Evolutionary conservation across 176 grass and related monocot genomes (phyloP).

Genomic region (Chloris gayana): DNA sequence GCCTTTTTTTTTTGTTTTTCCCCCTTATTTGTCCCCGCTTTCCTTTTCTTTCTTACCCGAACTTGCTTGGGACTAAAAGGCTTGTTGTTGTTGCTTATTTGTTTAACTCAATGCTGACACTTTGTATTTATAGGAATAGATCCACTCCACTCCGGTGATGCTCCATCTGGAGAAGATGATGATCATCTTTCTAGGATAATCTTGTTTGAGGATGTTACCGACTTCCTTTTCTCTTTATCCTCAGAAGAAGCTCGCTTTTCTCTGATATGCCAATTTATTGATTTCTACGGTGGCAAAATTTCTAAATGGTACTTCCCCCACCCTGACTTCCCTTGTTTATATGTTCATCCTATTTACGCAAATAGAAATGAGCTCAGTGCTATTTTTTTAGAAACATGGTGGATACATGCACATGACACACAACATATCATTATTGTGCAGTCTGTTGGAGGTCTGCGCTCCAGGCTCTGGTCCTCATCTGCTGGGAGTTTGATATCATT

Average conservation of each 20-base stretch:
- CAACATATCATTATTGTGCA: neutral
- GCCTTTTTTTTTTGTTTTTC: too few relatives aligned
- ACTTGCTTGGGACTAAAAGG: too few relatives aligned
- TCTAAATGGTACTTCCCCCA: conserved; percentile 65
- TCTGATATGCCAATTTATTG: conserved; percentile 93
- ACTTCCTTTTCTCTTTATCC: conserved; percentile 87
- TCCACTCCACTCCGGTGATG: conserved; percentile 43
- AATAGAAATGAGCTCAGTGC: neutral
- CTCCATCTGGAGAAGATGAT: conserved; percentile 55
- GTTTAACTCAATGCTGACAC: conserved; percentile 34
- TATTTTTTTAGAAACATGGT: neutral
- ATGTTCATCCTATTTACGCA: conserved; percentile 12
- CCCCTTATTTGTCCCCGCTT: too few relatives aligned
- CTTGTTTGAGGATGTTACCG: conserved; percentile 89
- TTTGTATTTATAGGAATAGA: conserved; percentile 34
- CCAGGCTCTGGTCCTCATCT: neutral
- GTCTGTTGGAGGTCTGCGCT: neutral
- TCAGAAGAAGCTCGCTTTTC: conserved; percentile 86
- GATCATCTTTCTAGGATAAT: conserved; percentile 92
- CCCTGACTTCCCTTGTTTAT: conserved; percentile 9
- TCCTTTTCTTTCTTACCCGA: too few relatives aligned
- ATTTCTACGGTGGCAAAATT: conserved; percentile 91
- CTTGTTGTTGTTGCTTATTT: neutral
- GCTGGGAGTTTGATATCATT: neutral
- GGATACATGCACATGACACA: neutral